Conservation (phyloP, 192 early-diverging fungal genomes). For the Endogone sp. region DNA sequence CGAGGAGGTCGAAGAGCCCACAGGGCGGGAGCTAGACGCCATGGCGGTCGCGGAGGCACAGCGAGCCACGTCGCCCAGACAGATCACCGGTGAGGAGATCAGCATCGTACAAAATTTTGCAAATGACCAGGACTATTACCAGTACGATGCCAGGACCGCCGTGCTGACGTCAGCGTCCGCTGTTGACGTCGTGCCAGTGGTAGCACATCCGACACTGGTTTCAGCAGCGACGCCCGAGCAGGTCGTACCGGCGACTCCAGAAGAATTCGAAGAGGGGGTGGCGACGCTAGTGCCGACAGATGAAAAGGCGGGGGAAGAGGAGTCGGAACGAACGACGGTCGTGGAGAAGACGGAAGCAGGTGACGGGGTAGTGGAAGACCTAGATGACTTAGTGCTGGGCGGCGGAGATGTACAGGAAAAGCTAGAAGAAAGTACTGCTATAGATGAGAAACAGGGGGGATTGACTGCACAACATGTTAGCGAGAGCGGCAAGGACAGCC, state of each 20-base stretch:
- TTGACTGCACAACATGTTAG: too few species aligned
- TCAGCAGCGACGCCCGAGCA: slow-evolving; percentile 12
- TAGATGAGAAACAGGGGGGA: too few species aligned
- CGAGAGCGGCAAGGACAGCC: too few species aligned
- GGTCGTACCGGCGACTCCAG: slow-evolving; percentile 1
- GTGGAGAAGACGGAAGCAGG: background rate
- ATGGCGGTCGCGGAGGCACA: slow-evolving; percentile 12
- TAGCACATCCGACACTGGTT: slow-evolving; percentile 4
- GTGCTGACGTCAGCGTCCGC: slow-evolving; percentile 6
- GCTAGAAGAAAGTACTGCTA: too few species aligned
- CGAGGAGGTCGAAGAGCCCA: too few species aligned
- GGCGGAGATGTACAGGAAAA: too few species aligned
- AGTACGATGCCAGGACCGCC: background rate
- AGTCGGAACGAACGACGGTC: background rate
- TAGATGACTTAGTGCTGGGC: too few species aligned
- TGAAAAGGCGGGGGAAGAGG: background rate
- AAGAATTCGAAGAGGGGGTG: slow-evolving; percentile 3
- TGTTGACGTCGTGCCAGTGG: slow-evolving; percentile 5
- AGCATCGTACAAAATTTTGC: too few species aligned
- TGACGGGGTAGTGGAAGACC: background rate
- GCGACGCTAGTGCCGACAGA: background rate
- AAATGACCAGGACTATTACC: too few species aligned
- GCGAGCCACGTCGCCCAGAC: background rate
- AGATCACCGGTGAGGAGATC: background rate
- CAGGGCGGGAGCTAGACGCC: slow-evolving; percentile 1